These are phyloP conservation scores for Funneliformis mosseae DNA, from an alignment of 192 early-diverging fungal species.

Conservation along the genomic window DNA sequence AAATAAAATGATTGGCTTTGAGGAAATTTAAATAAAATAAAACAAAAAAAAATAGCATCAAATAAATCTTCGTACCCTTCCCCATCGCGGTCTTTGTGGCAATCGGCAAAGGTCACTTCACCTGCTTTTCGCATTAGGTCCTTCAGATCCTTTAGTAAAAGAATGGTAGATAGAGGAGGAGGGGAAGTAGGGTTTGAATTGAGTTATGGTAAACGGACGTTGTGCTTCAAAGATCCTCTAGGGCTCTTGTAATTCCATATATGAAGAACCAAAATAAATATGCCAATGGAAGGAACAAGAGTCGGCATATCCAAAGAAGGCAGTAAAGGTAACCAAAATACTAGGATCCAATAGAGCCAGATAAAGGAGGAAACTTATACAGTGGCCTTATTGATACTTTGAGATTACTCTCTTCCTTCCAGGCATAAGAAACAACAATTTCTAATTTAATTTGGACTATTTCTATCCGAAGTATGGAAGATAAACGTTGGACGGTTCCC, in stretches of 20 bases:
- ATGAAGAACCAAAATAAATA: constrained; percentile 40
- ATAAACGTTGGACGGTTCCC: neutral
- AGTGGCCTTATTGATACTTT: constrained; percentile 24
- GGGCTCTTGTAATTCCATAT: constrained; percentile 41
- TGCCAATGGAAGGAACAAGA: constrained; percentile 44
- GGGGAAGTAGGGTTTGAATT: constrained; percentile 28
- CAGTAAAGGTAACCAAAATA: constrained; percentile 29
- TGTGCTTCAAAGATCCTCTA: constrained; percentile 23
- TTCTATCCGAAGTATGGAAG: neutral
- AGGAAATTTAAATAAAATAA: neutral
- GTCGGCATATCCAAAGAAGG: constrained; percentile 39
- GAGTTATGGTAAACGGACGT: constrained; percentile 34
- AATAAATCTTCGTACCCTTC: constrained; percentile 65
- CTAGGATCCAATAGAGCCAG: constrained; percentile 12
- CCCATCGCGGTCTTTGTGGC: constrained; percentile 78
- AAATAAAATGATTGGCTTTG: neutral
- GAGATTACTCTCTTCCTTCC: constrained; percentile 24
- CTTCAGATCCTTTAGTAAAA: constrained; percentile 87
- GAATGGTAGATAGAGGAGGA: constrained; percentile 29
- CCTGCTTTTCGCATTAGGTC: constrained; percentile 94
- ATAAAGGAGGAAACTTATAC: constrained; percentile 5
- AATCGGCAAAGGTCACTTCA: constrained; percentile 91
- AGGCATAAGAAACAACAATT: constrained; percentile 18
- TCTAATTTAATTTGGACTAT: neutral
- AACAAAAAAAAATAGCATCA: neutral